phyloP scores from a whole-genome alignment of 106 monocot genomes.

The Dendrobium officinale region DNA sequence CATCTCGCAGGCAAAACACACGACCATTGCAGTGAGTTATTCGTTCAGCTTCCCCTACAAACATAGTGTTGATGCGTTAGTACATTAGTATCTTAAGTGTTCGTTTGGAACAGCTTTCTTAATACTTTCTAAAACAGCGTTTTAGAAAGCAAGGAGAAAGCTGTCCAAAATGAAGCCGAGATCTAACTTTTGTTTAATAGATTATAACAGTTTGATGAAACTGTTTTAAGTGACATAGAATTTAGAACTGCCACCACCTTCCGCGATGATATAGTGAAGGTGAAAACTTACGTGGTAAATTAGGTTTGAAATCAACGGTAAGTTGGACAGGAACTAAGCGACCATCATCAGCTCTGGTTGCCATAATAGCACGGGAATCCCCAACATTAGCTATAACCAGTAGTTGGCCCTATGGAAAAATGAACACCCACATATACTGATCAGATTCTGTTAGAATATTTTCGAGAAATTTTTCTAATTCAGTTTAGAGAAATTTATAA shows the following conservation, averaged over 20 bases:
- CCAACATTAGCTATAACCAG: slow-evolving; percentile 80
- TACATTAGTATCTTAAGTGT: background rate
- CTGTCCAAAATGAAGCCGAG: too few relatives aligned
- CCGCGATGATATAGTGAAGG: background rate
- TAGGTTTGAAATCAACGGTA: slow-evolving; percentile 73
- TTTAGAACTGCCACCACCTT: background rate
- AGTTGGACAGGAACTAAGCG: slow-evolving; percentile 69
- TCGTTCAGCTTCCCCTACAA: slow-evolving; percentile 71
- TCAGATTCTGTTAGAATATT: background rate
- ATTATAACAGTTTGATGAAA: background rate
- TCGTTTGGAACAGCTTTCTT: too few relatives aligned
- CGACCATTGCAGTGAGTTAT: slow-evolving; percentile 69
- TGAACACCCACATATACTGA: background rate
- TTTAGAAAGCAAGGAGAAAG: too few relatives aligned
- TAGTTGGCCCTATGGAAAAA: slow-evolving; percentile 41
- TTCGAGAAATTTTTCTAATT: background rate
- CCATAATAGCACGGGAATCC: slow-evolving; percentile 90
- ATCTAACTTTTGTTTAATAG: background rate
- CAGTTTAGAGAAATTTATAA: background rate
- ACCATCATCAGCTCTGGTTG: slow-evolving; percentile 50
- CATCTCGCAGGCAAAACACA: slow-evolving; percentile 72
- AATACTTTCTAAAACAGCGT: too few relatives aligned
- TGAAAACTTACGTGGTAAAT: slow-evolving; percentile 55
- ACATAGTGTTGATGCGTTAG: background rate
- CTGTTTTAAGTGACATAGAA: background rate